phyloP scores from a whole-genome alignment of 2,329 filamentous ascomycete species.

The Cladosporium sphaerospermum region DNA sequence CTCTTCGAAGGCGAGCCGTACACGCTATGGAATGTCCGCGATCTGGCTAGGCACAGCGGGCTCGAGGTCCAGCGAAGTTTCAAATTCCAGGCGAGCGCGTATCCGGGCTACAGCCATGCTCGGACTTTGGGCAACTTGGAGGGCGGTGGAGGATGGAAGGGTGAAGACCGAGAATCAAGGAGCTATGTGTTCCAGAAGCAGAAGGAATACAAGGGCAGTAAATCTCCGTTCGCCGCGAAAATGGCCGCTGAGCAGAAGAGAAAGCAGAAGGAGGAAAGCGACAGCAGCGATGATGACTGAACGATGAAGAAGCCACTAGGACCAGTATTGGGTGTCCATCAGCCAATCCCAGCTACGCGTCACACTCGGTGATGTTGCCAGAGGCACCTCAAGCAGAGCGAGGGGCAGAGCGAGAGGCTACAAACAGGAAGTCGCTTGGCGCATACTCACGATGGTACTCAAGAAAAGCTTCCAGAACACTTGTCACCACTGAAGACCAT shows the following conservation, averaged over 20 bases:
- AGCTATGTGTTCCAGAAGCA: slow-evolving; percentile 42
- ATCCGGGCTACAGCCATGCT: slow-evolving; percentile 69
- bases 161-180: slow-evolving; percentile 41
- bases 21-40: slow-evolving; percentile 88
- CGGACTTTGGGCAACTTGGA: slow-evolving; percentile 59
- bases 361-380: too few relatives aligned
- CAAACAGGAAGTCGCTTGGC: too few relatives aligned
- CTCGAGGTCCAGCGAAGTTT: slow-evolving; percentile 66
- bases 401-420: too few relatives aligned
- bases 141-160: slow-evolving; percentile 43
- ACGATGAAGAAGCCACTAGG: background rate
- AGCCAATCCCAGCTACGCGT: too few relatives aligned
- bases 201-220: slow-evolving; percentile 18
- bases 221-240: slow-evolving; percentile 11
- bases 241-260: slow-evolving; percentile 18
- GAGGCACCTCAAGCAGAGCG: too few relatives aligned
- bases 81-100: slow-evolving; percentile 58
- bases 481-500: too few relatives aligned
- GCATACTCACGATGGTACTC: too few relatives aligned
- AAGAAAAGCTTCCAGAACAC: too few relatives aligned
- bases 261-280: slow-evolving; percentile 15
- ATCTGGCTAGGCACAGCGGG: slow-evolving; percentile 73
- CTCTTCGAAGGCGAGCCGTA: slow-evolving; percentile 93
- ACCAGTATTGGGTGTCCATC: too few relatives aligned
- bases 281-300: slow-evolving; percentile 10